These are phyloP conservation scores for Capsicum chinense DNA, from an alignment of 257 asterid species.

Conservation along the genomic window DNA sequence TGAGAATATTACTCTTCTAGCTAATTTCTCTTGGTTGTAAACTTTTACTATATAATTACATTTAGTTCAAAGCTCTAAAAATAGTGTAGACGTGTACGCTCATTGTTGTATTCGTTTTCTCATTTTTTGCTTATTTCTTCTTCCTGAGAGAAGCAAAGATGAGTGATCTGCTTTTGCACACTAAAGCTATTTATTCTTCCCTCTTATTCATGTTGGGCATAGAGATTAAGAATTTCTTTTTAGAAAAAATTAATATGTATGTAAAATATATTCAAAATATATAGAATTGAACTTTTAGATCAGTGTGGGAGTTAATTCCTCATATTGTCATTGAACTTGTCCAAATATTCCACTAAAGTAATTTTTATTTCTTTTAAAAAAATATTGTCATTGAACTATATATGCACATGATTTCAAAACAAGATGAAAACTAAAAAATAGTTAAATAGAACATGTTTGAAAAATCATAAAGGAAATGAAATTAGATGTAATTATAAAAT, in stretches of 20 bases:
- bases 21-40: slow-evolving; percentile 34
- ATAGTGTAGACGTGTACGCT: too few relatives aligned
- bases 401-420: too few relatives aligned
- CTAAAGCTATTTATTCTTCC: background rate
- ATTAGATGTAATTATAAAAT: too few relatives aligned
- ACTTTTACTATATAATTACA: slow-evolving; percentile 41
- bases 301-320: background rate
- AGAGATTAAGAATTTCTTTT: background rate
- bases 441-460: too few relatives aligned
- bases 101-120: background rate
- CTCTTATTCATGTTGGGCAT: background rate
- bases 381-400: too few relatives aligned
- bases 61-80: slow-evolving; percentile 1
- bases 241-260: too few relatives aligned
- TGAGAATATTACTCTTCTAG: slow-evolving; percentile 31
- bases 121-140: background rate
- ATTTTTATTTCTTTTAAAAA: too few relatives aligned
- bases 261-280: background rate
- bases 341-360: too few relatives aligned
- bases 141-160: background rate
- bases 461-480: too few relatives aligned
- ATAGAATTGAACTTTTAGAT: background rate
- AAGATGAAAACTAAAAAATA: too few relatives aligned
- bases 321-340: too few relatives aligned
- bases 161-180: background rate